These are phyloP conservation scores for Odonthalia washingtoniensis DNA, from an alignment of 31 red algal species.

Conservation along the genomic window DNA sequence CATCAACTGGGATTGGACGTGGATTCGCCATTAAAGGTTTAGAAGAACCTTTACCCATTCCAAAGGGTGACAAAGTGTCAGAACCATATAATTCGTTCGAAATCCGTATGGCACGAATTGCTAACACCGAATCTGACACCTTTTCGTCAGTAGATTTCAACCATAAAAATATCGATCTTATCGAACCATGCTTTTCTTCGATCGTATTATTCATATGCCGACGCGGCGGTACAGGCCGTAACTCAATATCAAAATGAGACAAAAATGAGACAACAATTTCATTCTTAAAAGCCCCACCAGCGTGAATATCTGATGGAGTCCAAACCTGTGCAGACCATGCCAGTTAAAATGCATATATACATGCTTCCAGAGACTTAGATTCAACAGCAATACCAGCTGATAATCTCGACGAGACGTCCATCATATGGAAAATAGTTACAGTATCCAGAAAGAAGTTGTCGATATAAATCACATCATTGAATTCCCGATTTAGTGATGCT, in stretches of 20 bases:
- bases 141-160: background rate
- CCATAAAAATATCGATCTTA: no score
- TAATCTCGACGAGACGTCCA: constrained; percentile 34
- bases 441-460: constrained; percentile 44
- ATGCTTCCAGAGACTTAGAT: background rate
- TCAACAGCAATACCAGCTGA: constrained; percentile 13
- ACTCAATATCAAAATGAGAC: background rate
- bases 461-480: constrained; percentile 42
- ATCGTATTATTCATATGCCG: constrained; percentile 31
- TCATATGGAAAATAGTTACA: constrained; percentile 19
- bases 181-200: constrained; percentile 18
- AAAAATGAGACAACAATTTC: background rate
- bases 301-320: background rate
- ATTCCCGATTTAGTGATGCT: background rate
- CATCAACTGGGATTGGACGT: background rate
- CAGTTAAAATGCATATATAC: constrained; percentile 8
- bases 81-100: constrained; percentile 34
- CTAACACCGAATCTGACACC: background rate
- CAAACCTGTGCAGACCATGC: background rate
- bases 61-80: constrained; percentile 5
- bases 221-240: background rate
- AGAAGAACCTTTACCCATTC: constrained; percentile 21
- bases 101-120: constrained; percentile 8
- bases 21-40: background rate
- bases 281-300: constrained; percentile 14